Base-by-base conservation (phyloP, 2,329 filamentous ascomycete genomes). In the Penicillium sp. region DNA sequence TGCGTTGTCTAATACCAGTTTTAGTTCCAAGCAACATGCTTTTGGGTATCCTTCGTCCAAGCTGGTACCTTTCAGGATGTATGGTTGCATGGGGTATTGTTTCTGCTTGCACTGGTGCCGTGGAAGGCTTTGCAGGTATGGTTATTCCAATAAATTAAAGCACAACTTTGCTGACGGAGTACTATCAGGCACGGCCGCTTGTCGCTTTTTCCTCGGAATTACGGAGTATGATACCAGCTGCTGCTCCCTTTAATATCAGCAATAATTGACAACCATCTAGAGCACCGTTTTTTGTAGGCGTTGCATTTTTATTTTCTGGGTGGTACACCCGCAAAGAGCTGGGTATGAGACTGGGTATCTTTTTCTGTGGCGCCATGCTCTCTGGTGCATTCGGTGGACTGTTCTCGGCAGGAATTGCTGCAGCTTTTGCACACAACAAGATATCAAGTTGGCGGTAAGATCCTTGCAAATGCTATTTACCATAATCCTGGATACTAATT, bases 281-380 rank as follows among this genome's bases (percentile, higher is more conserved):
- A 18, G 34, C 34, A 18, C 34, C 34, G 7, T 37, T 37, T 21
- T 37, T 37, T 10, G 34, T 20, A 23, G 34, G 34, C 12, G 34
- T 37, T 9, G 34, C 18, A 23, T 37, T 37, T 21, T 37, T 37
- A 8, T 37, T 37, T 12, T 37, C 34, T 7, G 34, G 34, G 12
- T 37, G 34, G 34, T 37, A 37, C 6, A 37, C 34, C 10, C 34
- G 34, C 20, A 37, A 37, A 23, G 34, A 37, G 15, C 10, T 37
- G 7, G 34, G 34, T 2, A 37, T 23, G 34, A 23, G 34, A 21
- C 18, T 37, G 8, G 34, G 34, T 23, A 37, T 37, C 18, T 37
- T 37, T 20, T 37, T 37, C 12, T 37, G 34, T 37, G 34, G 34
- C 23, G 34, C 34, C n/a, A 37, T 37, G 34, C 34, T 37, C 34